phyloP scores from a whole-genome alignment of 768 basidiomycete genomes.

The Mycena chlorophos region DNA sequence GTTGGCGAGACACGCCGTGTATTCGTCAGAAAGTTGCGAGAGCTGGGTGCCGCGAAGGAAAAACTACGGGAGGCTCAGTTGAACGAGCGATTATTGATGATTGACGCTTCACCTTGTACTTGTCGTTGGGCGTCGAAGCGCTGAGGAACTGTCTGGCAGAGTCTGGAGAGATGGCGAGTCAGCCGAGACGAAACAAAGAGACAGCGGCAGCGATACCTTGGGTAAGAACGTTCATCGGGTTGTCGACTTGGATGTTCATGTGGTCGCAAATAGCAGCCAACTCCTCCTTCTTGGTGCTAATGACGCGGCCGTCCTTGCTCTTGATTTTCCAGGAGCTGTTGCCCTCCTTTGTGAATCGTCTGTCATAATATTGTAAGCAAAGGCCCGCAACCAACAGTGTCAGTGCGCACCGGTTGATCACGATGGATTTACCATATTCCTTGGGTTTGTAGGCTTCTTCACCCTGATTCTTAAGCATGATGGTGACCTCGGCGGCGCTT shows the following conservation, averaged over 20 bases:
- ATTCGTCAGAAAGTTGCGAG: background rate
- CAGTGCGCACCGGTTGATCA: slow-evolving; percentile 88
- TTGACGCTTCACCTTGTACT: background rate
- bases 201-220: background rate
- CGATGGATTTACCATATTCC: slow-evolving; percentile 84
- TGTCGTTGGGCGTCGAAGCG: background rate
- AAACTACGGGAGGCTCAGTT: background rate
- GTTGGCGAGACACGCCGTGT: background rate
- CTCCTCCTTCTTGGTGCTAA: slow-evolving; percentile 82
- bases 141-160: background rate
- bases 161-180: background rate
- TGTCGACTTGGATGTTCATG: slow-evolving; percentile 96
- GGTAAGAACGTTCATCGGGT: slow-evolving; percentile 81
- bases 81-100: background rate
- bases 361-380: too few species aligned
- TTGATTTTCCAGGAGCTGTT: slow-evolving; percentile 81
- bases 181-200: background rate
- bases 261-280: slow-evolving; percentile 87
- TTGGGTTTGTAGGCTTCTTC: slow-evolving; percentile 84
- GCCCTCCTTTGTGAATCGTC: slow-evolving; percentile 74
- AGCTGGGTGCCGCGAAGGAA: slow-evolving; percentile 2
- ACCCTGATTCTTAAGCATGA: slow-evolving; percentile 86
- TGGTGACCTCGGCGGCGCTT: slow-evolving; percentile 73
- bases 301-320: slow-evolving; percentile 58
- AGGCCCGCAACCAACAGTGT: too few species aligned